A percentile compares a stretch with the other conserved stretches of the same genome.
Evolutionary conservation across 345 rosid genomes (phyloP).

Genomic region (Noccaea bulbosa): DNA sequence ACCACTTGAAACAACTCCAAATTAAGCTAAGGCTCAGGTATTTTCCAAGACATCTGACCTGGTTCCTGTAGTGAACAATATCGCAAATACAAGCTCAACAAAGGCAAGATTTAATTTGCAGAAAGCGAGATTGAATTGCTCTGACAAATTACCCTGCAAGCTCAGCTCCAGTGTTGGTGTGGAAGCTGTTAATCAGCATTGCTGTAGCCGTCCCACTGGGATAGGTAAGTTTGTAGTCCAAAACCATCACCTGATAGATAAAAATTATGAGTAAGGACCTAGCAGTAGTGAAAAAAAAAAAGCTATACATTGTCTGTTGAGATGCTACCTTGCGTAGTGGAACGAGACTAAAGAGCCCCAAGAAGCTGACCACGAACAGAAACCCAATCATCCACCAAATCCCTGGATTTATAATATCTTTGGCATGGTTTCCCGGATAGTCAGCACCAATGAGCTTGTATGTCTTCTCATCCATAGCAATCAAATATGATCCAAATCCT

Average conservation of each 20-base stretch:
- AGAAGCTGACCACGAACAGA: constrained; percentile 81
- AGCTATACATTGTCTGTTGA: background rate
- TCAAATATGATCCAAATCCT: constrained; percentile 85
- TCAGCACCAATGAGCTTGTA: constrained; percentile 83
- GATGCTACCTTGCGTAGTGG: constrained; percentile 82
- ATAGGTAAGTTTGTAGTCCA: constrained; percentile 92
- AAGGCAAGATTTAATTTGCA: background rate
- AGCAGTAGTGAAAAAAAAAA: background rate
- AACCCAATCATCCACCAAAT: constrained; percentile 93
- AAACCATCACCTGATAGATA: constrained; percentile 70
- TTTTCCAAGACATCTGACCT: constrained; percentile 86
- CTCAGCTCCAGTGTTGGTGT: constrained; percentile 84
- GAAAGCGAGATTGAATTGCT: background rate
- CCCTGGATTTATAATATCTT: constrained; percentile 80
- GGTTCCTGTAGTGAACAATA: constrained; percentile 61
- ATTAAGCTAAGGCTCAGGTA: constrained; percentile 81
- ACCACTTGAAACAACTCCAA: constrained; percentile 99
- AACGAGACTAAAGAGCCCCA: constrained; percentile 86
- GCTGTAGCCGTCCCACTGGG: constrained; percentile 98
- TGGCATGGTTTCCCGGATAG: constrained; percentile 75
- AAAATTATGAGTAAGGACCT: background rate
- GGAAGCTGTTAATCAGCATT: constrained; percentile 94
- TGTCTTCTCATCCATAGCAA: constrained; percentile 88
- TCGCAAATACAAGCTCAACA: background rate
- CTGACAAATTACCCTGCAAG: constrained; percentile 71